Evolutionary conservation across 768 basidiomycete genomes (phyloP).

Genomic region (Lactarius trivialis): DNA sequence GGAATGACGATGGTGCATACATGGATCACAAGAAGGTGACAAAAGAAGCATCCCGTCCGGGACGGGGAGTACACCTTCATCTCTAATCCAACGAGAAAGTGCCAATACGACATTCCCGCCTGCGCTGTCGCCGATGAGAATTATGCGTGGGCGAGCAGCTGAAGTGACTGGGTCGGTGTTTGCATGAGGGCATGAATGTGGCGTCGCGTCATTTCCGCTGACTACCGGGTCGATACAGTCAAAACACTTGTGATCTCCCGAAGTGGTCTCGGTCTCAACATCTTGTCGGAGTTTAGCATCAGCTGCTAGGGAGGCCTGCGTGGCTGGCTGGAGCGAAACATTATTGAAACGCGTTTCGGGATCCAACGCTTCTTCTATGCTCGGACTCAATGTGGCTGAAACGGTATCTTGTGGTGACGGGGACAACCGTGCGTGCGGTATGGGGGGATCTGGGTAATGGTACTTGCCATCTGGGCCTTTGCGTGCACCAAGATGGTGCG

Average conservation of each 20-base stretch:
- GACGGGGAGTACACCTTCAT: constrained; percentile 39
- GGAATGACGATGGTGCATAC: constrained; percentile 24
- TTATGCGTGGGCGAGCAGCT: constrained; percentile 28
- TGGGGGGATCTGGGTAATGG: constrained; percentile 23
- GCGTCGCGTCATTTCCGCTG: constrained; percentile 18
- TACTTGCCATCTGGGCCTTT: constrained; percentile 26
- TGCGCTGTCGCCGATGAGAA: constrained; percentile 50
- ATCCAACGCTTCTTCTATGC: background rate
- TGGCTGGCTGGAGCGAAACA: background rate
- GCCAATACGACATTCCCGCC: constrained; percentile 49
- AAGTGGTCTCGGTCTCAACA: background rate
- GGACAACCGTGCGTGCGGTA: constrained; percentile 1
- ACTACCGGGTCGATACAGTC: constrained; percentile 10
- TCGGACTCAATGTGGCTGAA: background rate
- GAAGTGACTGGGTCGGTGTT: constrained; percentile 19
- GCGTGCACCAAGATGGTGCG: constrained; percentile 23
- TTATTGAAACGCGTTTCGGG: background rate
- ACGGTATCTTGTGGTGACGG: too few relatives aligned
- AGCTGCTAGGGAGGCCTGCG: background rate
- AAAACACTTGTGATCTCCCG: background rate
- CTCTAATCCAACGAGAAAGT: constrained; percentile 47
- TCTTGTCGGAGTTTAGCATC: background rate
- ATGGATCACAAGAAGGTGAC: constrained; percentile 37
- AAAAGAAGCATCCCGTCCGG: constrained; percentile 43
- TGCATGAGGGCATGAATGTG: background rate